Conservation (phyloP, 2,329 filamentous ascomycete genomes). For the Diatrype stigma region DNA sequence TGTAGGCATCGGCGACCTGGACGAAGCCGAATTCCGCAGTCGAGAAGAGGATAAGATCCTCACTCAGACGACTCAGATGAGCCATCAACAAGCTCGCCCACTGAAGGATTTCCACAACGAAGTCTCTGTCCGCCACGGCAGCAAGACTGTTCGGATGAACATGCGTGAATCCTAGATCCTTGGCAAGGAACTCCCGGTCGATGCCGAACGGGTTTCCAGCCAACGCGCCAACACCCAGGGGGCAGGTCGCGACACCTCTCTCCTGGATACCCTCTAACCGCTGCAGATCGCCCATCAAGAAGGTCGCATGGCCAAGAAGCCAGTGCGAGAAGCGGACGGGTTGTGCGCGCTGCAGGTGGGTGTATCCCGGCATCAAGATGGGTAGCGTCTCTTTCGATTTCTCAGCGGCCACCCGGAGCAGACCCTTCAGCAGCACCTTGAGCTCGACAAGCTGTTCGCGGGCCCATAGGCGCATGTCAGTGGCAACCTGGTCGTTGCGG, state of each 20-base stretch:
- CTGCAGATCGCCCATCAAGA: slow-evolving; percentile 64
- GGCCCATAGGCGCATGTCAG: slow-evolving; percentile 66
- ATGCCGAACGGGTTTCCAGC: slow-evolving; percentile 74
- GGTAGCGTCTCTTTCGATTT: not conserved
- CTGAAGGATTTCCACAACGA: slow-evolving; percentile 67
- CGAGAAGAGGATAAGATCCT: slow-evolving; percentile 73
- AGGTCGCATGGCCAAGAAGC: slow-evolving; percentile 64
- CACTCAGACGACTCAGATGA: slow-evolving; percentile 67
- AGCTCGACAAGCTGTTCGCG: not conserved
- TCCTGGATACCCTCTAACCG: slow-evolving; percentile 56
- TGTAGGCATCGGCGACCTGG: slow-evolving; percentile 72
- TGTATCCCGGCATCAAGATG: slow-evolving; percentile 67
- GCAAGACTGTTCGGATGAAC: slow-evolving; percentile 68
- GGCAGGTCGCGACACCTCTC: slow-evolving; percentile 59
- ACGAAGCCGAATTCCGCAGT: slow-evolving; percentile 74
- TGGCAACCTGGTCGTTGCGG: slow-evolving; percentile 70
- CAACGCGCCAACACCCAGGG: slow-evolving; percentile 66
- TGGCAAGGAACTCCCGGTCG: slow-evolving; percentile 66
- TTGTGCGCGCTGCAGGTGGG: slow-evolving; percentile 69
- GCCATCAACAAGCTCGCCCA: slow-evolving; percentile 67
- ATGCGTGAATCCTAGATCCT: slow-evolving; percentile 68
- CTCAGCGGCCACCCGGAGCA: not conserved
- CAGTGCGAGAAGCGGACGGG: slow-evolving; percentile 73
- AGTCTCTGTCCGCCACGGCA: slow-evolving; percentile 67
- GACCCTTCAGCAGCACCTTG: not conserved